Conservation (phyloP, 1,284 basidiomycete species). For the Sporisorium iseilematis-ciliati region DNA sequence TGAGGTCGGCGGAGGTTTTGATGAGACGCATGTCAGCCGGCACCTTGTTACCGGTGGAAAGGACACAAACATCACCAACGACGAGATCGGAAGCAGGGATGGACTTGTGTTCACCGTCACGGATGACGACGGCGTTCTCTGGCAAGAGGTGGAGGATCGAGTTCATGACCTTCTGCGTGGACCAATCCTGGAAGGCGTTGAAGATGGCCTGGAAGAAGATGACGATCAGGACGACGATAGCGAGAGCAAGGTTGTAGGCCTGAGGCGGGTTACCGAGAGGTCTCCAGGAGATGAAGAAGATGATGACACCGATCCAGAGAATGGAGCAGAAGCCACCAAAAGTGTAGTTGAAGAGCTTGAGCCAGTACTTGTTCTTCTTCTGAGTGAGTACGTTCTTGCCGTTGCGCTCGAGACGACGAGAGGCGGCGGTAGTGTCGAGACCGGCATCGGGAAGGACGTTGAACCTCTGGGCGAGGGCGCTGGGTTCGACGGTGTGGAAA, state of each 20-base stretch:
- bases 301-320: slow-evolving; percentile 74
- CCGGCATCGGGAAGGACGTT: slow-evolving; percentile 72
- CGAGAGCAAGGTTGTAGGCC: slow-evolving; percentile 73
- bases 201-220: slow-evolving; percentile 72
- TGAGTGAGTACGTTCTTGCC: slow-evolving; percentile 74
- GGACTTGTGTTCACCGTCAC: slow-evolving; percentile 75
- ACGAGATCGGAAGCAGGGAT: slow-evolving; percentile 78
- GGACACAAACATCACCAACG: slow-evolving; percentile 76
- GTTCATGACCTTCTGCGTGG: slow-evolving; percentile 63
- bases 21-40: slow-evolving; percentile 72
- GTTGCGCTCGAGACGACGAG: slow-evolving; percentile 72
- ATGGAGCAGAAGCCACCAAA: slow-evolving; percentile 76
- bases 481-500: slow-evolving; percentile 74
- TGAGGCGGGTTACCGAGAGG: slow-evolving; percentile 74
- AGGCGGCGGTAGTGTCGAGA: slow-evolving; percentile 73
- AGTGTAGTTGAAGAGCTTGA: slow-evolving; percentile 74
- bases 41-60: slow-evolving; percentile 71
- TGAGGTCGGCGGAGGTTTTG: slow-evolving; percentile 74
- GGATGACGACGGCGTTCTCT: slow-evolving; percentile 75
- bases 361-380: slow-evolving; percentile 73
- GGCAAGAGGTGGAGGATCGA: slow-evolving; percentile 75
- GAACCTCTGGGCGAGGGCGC: slow-evolving; percentile 74
- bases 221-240: slow-evolving; percentile 70
- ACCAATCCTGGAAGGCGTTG: slow-evolving; percentile 72
- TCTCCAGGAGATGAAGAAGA: slow-evolving; percentile 74